Percentiles rank a stretch among this genome's conserved stretches.
These are phyloP conservation scores for Pythium dissimile DNA, from an alignment of 352 stramenopile genomes.

Conservation along the genomic window DNA sequence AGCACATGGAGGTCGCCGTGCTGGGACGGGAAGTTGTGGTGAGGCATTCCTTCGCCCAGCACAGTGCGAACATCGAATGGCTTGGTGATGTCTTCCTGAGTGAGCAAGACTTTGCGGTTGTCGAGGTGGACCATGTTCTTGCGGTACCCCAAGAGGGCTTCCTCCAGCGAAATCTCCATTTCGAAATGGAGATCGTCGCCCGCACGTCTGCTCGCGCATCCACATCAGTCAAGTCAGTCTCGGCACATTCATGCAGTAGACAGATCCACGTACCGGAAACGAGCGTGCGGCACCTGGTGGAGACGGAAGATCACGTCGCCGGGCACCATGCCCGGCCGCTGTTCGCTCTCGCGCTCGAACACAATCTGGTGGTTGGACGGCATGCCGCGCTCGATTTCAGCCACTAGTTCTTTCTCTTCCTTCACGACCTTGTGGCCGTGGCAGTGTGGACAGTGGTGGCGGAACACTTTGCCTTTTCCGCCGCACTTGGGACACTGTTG, in stretches of 20 bases:
- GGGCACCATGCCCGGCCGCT: constrained; percentile 80
- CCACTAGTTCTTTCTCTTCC: constrained; percentile 77
- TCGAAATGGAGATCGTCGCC: constrained; percentile 95
- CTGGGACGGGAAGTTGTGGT: constrained; percentile 86
- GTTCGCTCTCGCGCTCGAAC: constrained; percentile 84
- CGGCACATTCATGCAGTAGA: background rate
- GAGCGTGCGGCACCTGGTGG: constrained; percentile 81
- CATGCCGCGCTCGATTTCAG: constrained; percentile 80
- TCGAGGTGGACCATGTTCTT: constrained; percentile 93
- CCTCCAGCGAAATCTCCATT: constrained; percentile 94
- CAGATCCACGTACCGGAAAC: constrained; percentile 65
- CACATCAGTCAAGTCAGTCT: background rate
- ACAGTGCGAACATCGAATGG: constrained; percentile 91
- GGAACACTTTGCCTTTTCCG: constrained; percentile 93
- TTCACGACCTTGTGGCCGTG: constrained; percentile 80
- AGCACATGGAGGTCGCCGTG: constrained; percentile 94
- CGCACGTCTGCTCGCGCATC: constrained; percentile 72
- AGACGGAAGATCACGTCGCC: constrained; percentile 96
- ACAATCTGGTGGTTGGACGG: constrained; percentile 82
- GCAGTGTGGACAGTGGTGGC: constrained; percentile 91
- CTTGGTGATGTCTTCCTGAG: constrained; percentile 85
- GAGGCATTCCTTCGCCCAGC: constrained; percentile 94
- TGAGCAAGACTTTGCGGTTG: constrained; percentile 88
- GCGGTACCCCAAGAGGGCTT: constrained; percentile 94
- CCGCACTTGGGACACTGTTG: constrained; percentile 79